These are phyloP conservation scores for Mycena vulgaris DNA, from an alignment of 768 basidiomycete species.

Conservation along the genomic window DNA sequence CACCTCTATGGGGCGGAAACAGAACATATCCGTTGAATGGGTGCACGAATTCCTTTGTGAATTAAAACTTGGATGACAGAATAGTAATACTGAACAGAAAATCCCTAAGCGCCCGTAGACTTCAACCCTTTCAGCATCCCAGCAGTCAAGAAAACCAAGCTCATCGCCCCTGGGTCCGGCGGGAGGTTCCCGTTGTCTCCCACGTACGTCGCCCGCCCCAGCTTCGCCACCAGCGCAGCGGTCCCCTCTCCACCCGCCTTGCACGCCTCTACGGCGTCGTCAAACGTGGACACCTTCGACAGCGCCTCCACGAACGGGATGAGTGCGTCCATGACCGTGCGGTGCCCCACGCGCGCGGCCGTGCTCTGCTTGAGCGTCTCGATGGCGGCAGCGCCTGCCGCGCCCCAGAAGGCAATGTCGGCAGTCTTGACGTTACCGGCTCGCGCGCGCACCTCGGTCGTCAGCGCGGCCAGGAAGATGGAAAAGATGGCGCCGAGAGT, in stretches of 20 bases:
- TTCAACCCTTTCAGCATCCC: slow-evolving; percentile 7
- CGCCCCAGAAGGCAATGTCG: slow-evolving; percentile 30
- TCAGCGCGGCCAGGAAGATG: slow-evolving; percentile 35
- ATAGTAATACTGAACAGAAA: not conserved
- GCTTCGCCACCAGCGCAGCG: slow-evolving; percentile 13
- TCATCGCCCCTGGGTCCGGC: slow-evolving; percentile 34
- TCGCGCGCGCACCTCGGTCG: slow-evolving; percentile 24
- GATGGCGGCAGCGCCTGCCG: slow-evolving; percentile 14
- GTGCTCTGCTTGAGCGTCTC: slow-evolving; percentile 28
- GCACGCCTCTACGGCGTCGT: slow-evolving; percentile 18
- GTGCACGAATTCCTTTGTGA: no score
- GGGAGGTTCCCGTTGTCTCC: slow-evolving; percentile 29
- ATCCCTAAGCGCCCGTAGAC: not conserved
- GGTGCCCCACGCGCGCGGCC: slow-evolving; percentile 29
- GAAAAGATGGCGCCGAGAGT: slow-evolving; percentile 35
- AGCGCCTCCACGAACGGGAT: slow-evolving; percentile 33
- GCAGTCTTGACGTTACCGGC: slow-evolving; percentile 3
- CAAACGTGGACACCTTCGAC: not conserved
- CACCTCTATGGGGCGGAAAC: no score
- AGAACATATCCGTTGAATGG: no score
- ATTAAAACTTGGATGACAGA: not conserved
- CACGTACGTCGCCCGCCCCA: slow-evolving; percentile 33
- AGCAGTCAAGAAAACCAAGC: slow-evolving; percentile 30
- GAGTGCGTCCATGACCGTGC: slow-evolving; percentile 36
- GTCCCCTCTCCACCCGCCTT: slow-evolving; percentile 30